Percentiles rank a stretch among this genome's conserved stretches.
These are phyloP conservation scores for Fusarium annulatum DNA, from an alignment of 2,329 filamentous ascomycete genomes.

Conservation along the genomic window DNA sequence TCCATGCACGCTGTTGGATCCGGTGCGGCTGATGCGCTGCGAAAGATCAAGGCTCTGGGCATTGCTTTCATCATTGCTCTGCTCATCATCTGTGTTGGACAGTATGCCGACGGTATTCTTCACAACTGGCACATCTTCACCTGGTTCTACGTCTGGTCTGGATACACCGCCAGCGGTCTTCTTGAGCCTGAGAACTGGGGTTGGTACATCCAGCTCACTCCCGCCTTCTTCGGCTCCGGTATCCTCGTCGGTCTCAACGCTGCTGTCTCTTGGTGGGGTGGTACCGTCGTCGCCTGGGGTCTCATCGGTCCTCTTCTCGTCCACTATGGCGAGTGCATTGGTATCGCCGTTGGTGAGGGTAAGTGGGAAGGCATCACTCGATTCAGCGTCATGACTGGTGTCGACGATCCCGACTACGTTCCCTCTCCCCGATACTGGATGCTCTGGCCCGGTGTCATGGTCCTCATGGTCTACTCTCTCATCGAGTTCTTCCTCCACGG, in stretches of 20 bases:
- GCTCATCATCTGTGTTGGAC: conserved; percentile 64
- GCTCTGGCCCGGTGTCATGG: conserved; percentile 58
- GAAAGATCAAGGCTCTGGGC: conserved; percentile 66
- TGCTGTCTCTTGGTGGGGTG: conserved; percentile 66
- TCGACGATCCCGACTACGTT: conserved; percentile 44
- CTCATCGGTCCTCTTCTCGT: conserved; percentile 60
- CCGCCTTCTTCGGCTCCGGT: conserved; percentile 69
- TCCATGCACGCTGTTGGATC: conserved; percentile 69
- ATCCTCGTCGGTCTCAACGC: conserved; percentile 65
- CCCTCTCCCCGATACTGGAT: conserved; percentile 57
- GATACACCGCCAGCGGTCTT: conserved; percentile 61
- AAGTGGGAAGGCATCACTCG: conserved; percentile 47
- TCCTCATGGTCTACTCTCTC: conserved; percentile 55
- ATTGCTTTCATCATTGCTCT: conserved; percentile 63
- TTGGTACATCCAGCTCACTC: conserved; percentile 69
- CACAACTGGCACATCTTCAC: conserved; percentile 68
- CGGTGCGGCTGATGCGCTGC: conserved; percentile 63
- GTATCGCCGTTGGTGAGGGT: conserved; percentile 49
- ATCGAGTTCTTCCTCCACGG: conserved; percentile 56
- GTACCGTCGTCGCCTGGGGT: conserved; percentile 66
- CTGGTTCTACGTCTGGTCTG: conserved; percentile 66
- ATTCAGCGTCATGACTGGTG: conserved; percentile 49
- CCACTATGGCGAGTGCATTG: conserved; percentile 64
- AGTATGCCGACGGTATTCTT: conserved; percentile 69
- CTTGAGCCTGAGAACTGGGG: conserved; percentile 68